Conservation (phyloP, 371 early-diverging fungal genomes). For the Mucor velutinosus region DNA sequence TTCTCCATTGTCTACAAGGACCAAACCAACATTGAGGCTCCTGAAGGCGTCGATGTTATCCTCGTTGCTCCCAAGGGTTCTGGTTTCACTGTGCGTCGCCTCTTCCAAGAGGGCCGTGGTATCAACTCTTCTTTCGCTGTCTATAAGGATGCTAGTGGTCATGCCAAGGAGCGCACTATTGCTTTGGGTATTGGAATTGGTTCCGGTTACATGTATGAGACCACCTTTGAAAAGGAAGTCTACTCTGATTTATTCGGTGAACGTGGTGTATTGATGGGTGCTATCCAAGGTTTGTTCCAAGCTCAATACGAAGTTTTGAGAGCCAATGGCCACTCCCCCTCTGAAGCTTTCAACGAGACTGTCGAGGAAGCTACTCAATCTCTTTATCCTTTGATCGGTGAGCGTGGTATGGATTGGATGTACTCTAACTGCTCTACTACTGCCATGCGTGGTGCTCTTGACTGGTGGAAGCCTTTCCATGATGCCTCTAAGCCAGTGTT, state of each 20-base stretch:
- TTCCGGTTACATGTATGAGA: slow-evolving; percentile 96
- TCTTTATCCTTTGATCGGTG: slow-evolving; percentile 94
- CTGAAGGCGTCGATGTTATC: slow-evolving; percentile 92
- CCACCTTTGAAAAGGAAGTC: slow-evolving; percentile 96
- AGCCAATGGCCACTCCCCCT: slow-evolving; percentile 93
- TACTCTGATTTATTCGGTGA: slow-evolving; percentile 97
- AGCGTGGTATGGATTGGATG: slow-evolving; percentile 98
- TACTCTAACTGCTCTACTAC: slow-evolving; percentile 96
- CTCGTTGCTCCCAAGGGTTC: slow-evolving; percentile 97
- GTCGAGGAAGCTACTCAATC: slow-evolving; percentile 99
- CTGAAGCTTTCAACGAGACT: slow-evolving; percentile 98
- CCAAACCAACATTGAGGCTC: slow-evolving; percentile 90
- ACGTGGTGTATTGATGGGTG: slow-evolving; percentile 98
- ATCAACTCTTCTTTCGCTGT: slow-evolving; percentile 98
- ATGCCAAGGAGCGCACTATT: slow-evolving; percentile 91
- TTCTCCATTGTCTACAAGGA: slow-evolving; percentile 94
- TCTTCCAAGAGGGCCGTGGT: slow-evolving; percentile 96
- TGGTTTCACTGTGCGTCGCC: slow-evolving; percentile 93
- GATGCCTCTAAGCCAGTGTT: slow-evolving; percentile 93
- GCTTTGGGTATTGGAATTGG: slow-evolving; percentile 96
- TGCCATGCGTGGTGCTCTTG: slow-evolving; percentile 94
- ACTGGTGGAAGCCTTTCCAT: slow-evolving; percentile 96
- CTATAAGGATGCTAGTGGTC: slow-evolving; percentile 90
- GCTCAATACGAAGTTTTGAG: slow-evolving; percentile 97
- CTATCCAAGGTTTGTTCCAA: slow-evolving; percentile 94